Evolutionary conservation across 352 stramenopile genomes (phyloP).

Genomic region (Globisporangium ultimum): DNA sequence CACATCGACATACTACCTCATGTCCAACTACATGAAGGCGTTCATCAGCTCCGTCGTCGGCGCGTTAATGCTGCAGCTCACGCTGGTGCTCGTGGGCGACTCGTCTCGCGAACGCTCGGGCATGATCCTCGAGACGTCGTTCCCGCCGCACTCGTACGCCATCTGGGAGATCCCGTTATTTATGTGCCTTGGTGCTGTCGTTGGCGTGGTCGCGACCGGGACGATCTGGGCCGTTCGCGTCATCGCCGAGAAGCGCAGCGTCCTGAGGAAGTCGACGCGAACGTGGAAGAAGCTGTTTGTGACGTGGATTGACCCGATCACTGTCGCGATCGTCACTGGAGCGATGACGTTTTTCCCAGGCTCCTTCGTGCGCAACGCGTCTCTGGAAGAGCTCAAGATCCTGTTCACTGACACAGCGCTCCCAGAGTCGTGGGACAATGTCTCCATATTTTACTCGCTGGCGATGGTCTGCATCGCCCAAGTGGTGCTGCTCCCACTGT

Average conservation of each 20-base stretch:
- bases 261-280: slow-evolving; percentile 33
- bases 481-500: slow-evolving; percentile 67
- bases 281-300: slow-evolving; percentile 51
- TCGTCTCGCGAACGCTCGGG: slow-evolving; percentile 43
- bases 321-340: slow-evolving; percentile 59
- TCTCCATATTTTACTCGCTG: slow-evolving; percentile 76
- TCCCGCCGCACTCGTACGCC: slow-evolving; percentile 46
- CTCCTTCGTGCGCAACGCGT: slow-evolving; percentile 49
- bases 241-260: slow-evolving; percentile 38
- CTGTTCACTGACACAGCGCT: slow-evolving; percentile 59
- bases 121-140: slow-evolving; percentile 46
- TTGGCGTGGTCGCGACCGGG: slow-evolving; percentile 51
- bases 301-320: slow-evolving; percentile 62
- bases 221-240: slow-evolving; percentile 64
- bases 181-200: slow-evolving; percentile 43
- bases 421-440: slow-evolving; percentile 31
- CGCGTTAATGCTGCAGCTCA: slow-evolving; percentile 73
- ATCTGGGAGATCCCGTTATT: slow-evolving; percentile 80
- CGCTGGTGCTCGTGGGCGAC: slow-evolving; percentile 54
- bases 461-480: slow-evolving; percentile 44
- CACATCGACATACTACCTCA: slow-evolving; percentile 85
- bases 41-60: slow-evolving; percentile 83
- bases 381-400: slow-evolving; percentile 54
- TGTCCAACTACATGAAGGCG: slow-evolving; percentile 89
- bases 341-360: slow-evolving; percentile 73